phyloP scores from a whole-genome alignment of 1,284 basidiomycete species.

The Boletus semigastroideus region DNA sequence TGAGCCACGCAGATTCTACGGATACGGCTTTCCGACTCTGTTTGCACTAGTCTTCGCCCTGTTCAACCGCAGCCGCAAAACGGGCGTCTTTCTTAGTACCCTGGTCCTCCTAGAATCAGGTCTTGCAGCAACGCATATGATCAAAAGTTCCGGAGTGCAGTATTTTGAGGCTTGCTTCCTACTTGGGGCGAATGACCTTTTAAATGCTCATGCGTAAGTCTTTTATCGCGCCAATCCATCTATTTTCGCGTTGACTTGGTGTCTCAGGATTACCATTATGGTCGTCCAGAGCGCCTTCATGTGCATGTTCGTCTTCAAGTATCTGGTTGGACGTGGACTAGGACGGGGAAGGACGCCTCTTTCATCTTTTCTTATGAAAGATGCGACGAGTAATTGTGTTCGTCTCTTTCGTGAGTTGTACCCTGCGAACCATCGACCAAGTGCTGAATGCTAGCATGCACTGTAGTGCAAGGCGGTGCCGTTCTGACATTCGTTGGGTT shows the following conservation, averaged over 20 bases:
- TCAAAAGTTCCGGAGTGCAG: not conserved
- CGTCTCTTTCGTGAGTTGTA: constrained; percentile 16
- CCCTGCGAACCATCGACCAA: not conserved
- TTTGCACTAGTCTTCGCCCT: constrained; percentile 21
- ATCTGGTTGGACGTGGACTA: not conserved
- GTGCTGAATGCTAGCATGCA: not conserved
- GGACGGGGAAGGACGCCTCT: constrained; percentile 17
- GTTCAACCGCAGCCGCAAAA: constrained; percentile 22
- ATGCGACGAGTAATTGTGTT: constrained; percentile 13
- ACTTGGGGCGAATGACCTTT: not conserved
- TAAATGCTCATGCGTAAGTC: not conserved
- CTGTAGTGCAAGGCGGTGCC: constrained; percentile 7
- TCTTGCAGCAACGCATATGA: not conserved
- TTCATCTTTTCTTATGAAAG: constrained; percentile 19
- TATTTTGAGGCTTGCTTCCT: constrained; percentile 19
- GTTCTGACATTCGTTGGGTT: constrained; percentile 1
- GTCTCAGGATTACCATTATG: constrained; percentile 3
- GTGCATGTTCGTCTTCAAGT: constrained; percentile 13
- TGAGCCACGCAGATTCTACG: constrained; percentile 7
- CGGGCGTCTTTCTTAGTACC: constrained; percentile 6
- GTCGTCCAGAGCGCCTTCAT: constrained; percentile 8
- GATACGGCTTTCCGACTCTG: not conserved
- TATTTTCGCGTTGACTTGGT: not conserved
- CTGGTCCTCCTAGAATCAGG: constrained; percentile 12
- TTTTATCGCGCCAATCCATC: not conserved